Percentiles rank a stretch among this genome's conserved stretches.
These are phyloP conservation scores for Bruguiera sexangula DNA, from an alignment of 345 rosid species.

Conservation along the genomic window DNA sequence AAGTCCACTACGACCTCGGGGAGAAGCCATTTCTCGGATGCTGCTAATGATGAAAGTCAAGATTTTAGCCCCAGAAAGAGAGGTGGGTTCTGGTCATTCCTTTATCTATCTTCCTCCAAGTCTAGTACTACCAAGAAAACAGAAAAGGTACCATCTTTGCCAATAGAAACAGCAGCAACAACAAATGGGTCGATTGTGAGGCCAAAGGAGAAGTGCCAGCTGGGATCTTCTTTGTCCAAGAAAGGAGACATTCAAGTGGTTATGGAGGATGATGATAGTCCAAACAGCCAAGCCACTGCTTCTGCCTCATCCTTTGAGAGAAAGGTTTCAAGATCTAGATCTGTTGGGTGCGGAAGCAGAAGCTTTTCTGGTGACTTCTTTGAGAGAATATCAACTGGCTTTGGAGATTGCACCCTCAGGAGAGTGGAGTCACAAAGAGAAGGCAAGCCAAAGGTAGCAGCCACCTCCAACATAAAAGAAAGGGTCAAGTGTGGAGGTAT, in stretches of 20 bases:
- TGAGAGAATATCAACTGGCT: constrained; percentile 92
- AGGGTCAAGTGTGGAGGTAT: constrained; percentile 89
- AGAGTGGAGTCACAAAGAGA: constrained; percentile 97
- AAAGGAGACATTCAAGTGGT: constrained; percentile 37
- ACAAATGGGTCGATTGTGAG: constrained; percentile 22
- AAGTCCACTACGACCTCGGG: constrained; percentile 60
- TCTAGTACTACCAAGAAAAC: constrained; percentile 32
- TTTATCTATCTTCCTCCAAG: constrained; percentile 52
- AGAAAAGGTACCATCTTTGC: constrained; percentile 26
- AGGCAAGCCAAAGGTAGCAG: constrained; percentile 40
- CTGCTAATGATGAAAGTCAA: constrained; percentile 33
- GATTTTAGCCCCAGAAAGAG: constrained; percentile 62
- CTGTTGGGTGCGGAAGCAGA: constrained; percentile 97
- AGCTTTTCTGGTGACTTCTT: constrained; percentile 98
- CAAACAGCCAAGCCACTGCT: constrained; percentile 41
- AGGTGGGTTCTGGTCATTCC: constrained; percentile 84
- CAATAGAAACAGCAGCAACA: constrained; percentile 9
- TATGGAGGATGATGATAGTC: constrained; percentile 62
- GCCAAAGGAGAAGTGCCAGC: constrained; percentile 31
- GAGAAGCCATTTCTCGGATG: constrained; percentile 37
- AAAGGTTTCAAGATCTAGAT: constrained; percentile 98
- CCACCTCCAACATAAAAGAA: constrained; percentile 46
- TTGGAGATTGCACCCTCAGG: constrained; percentile 92
- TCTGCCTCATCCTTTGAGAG: constrained; percentile 66
- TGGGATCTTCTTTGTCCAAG: constrained; percentile 44